Evolutionary conservation across 345 rosid genomes (phyloP), one percentile per base, ranked within the genome.

Genomic region (Litchi chinensis): DNA sequence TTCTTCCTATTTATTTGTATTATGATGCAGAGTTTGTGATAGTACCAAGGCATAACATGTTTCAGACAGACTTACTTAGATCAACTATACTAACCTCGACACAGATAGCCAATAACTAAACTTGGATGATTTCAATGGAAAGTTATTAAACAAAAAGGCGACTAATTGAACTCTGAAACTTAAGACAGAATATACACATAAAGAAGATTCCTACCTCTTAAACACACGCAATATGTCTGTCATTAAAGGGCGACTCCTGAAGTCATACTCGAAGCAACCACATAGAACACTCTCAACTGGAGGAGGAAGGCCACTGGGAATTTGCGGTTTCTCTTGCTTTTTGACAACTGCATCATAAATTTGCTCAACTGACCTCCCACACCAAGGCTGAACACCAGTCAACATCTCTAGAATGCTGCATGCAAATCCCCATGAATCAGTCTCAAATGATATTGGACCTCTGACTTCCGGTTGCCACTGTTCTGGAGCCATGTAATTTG

Each of bases 401-500:
- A 94, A 83, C 98, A 96, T 96, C 89, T 96, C 99, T 32, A 96
- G 79, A 79, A 96, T 80, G 83, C 95, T 90, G 90, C 97, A 96
- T 6, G 89, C 99, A 80, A 94, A 89, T 68, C 98, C 99, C 99
- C 98, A 96, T 8, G 97, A 89, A 77, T 94, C 99, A 19, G 95
- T 91, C 89, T 96, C 99, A 48, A 90, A 81, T 37, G 98, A 89
- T 67, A 94, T 71, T 22, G 99, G 99, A 71, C 99, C 97, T 81
- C 90, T 87, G 78, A 81, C 86, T 81, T 92, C 95, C 10, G 98
- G 97, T 83, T 92, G 87, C 99, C 97, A 93, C 77, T 93, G 99
- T 81, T 93, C 99, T 73, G 99, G 99, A 79, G 98, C 97, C 99
- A 96, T 96, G 80, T 93, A 93, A 86, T 90, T 96, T 13, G 98